Conservation (phyloP, 257 asterid species). For the Solanum virginianum region DNA sequence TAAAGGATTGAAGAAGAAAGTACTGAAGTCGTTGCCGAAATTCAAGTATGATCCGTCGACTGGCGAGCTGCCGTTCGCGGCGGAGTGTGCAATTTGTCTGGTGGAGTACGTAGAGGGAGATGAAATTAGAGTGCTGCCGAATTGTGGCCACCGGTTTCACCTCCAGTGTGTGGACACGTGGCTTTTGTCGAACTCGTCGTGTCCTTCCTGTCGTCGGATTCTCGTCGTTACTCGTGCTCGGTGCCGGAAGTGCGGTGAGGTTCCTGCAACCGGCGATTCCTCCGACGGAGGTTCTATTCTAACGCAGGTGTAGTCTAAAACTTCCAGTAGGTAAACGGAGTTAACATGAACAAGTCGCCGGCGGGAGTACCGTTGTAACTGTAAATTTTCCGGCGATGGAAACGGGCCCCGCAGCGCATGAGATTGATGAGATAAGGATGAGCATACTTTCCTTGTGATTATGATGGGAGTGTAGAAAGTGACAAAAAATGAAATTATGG, state of each 20-base stretch:
- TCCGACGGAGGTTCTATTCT: background rate
- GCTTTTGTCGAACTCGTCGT: slow-evolving; percentile 12
- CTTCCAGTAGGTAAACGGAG: background rate
- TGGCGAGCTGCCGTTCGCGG: background rate
- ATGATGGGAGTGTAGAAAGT: background rate
- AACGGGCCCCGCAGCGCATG: background rate
- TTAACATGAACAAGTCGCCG: background rate
- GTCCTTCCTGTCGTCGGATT: slow-evolving; percentile 11
- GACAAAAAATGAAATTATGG: background rate
- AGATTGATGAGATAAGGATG: background rate
- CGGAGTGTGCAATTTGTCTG: slow-evolving; percentile 13
- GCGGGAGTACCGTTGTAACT: background rate
- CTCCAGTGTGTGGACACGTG: slow-evolving; percentile 12
- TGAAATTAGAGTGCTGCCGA: slow-evolving; percentile 15
- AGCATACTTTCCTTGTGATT: background rate
- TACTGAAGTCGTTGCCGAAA: slow-evolving; percentile 3
- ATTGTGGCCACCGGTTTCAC: slow-evolving; percentile 11
- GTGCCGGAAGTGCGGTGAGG: slow-evolving; percentile 14
- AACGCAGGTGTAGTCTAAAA: background rate
- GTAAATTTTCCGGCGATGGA: background rate
- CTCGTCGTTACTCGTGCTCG: slow-evolving; percentile 7
- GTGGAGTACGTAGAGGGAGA: slow-evolving; percentile 13
- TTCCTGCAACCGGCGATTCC: background rate
- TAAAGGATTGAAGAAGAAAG: slow-evolving; percentile 18
- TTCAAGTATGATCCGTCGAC: background rate